Evolutionary conservation across 2,329 filamentous ascomycete species (phyloP), one percentile per base, ranked within the genome.

Genomic region (Didymella keratinophila): DNA sequence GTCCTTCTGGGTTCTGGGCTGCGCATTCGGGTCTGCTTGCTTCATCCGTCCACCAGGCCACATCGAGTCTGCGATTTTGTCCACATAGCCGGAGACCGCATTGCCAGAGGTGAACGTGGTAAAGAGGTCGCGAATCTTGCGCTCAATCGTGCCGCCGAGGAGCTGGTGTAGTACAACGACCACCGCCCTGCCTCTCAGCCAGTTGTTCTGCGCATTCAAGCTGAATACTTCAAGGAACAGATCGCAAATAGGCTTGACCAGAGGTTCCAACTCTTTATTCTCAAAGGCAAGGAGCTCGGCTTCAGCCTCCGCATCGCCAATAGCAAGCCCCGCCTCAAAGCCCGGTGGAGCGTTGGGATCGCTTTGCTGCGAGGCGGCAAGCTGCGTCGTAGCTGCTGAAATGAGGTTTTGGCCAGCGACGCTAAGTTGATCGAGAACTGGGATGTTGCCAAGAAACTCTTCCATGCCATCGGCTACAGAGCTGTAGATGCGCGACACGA

Each of bases 381-480:
- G 76, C 57, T 85, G 83, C 18, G 80, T 82, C 7, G 81, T 85
- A 18, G 86, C 91, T 30, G 91, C 91, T 0, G 90, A 90, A 57
- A 95, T 90, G 48, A 98, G 84, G 70, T 93, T 97, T 74, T 98
- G 94, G 0, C 94, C 94, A 7, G 95, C 93, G 1, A 93, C 86
- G 0, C 93, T 97, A 7, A 99, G 86, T 74, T 98, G 95, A 69
- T 99, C 95, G 28, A 99, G 84, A 0, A 97, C 93, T 1, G 95
- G 92, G 42, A 98, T 94, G 72, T 97, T 98, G 55, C 95, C 95
- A 3, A 99, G 82, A 53, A 99, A 96, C 68, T 99, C 95, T 74
- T 99, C 95, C 89, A 99, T 96, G 32, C 96, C 95, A 72, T 99
- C 95, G 0, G 94, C 91, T 21, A 99, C 94, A 0, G 94, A 98